Percentiles rank a stretch among this genome's conserved stretches.
phyloP scores from a whole-genome alignment of 23 red algal species.

The Gracilaria gracilis region DNA sequence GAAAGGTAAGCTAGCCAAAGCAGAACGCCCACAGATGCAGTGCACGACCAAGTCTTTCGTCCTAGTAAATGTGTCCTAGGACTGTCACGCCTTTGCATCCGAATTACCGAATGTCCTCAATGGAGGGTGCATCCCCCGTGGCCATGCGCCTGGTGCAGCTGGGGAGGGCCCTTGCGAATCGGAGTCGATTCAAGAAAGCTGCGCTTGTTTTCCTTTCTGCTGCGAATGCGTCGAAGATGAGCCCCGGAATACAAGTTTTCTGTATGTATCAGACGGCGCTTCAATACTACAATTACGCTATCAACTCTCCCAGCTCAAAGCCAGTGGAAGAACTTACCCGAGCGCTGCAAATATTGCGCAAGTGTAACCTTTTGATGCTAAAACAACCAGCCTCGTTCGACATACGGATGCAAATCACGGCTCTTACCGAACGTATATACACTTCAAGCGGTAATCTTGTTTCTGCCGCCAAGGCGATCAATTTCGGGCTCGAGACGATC shows the following conservation, averaged over 20 bases:
- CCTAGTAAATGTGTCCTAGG: no score
- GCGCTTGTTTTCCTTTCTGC: conserved; percentile 4
- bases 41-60: no score
- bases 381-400: conserved; percentile 21
- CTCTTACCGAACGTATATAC: conserved; percentile 30
- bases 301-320: neutral
- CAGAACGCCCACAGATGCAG: no score
- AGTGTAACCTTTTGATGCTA: conserved; percentile 51
- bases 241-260: conserved; percentile 17
- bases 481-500: conserved; percentile 5
- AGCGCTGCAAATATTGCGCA: conserved; percentile 42
- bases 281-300: neutral
- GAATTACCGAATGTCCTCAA: neutral
- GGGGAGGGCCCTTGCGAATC: neutral
- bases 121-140: neutral
- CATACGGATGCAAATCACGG: conserved; percentile 12
- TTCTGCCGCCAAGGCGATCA: conserved; percentile 44
- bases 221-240: neutral
- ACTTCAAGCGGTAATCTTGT: conserved; percentile 4
- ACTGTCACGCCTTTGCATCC: neutral
- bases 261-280: conserved; percentile 26
- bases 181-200: conserved; percentile 5
- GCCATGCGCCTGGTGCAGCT: conserved; percentile 4
- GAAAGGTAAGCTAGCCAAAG: no score
- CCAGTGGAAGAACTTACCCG: neutral